Base-by-base conservation (phyloP, 2,329 filamentous ascomycete species). In the Xylaria arbuscula region DNA sequence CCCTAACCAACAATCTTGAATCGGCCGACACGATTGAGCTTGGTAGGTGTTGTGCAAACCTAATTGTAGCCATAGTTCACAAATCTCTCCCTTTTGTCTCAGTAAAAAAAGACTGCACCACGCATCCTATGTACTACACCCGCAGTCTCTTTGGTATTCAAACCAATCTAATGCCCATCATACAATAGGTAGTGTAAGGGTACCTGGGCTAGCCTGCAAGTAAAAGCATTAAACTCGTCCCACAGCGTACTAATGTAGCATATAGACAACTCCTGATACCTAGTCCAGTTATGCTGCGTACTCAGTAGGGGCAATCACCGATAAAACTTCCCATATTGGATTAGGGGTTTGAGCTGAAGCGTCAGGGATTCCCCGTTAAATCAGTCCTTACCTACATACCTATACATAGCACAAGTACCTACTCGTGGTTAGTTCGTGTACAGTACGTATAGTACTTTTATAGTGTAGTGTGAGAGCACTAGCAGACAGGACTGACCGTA, bases 311-410 rank as follows among this genome's bases (percentile, higher is more conserved):
- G 59, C 17, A 55, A 40, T 51, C 47, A 48, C 9, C 58, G 48
- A 63, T 56, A 54, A 67, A 55, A 67, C 45, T 64, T 58, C 67
- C 64, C 38, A n/a, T 64, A 55, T 45, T 34, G 68, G 61, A 62
- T 40, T 68, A 65, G 56, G 38, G 50, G 48, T 28, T 45, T 22
- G 58, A 62, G 64, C 64, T 70, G 68, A 64, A 55, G 68, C 68
- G 47, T 45, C 45, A 64, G 42, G 67, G 60, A 66, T 67, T 60
- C 60, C 55, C 60, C 61, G 51, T 69, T 57, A 54, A 60, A 56
- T 45, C 55, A 67, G 53, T 56, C 40, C 51, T 36, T 34, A 32
- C 28, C 28, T 45, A n/a, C n/a, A n/a, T n/a, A 17, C 38, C n/a
- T 38, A 47, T 38, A 61, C 24, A 51, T 59, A 54, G 19, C 42